Base-by-base conservation (phyloP, 176 grass and related monocot genomes). In the Oryza brachyantha region DNA sequence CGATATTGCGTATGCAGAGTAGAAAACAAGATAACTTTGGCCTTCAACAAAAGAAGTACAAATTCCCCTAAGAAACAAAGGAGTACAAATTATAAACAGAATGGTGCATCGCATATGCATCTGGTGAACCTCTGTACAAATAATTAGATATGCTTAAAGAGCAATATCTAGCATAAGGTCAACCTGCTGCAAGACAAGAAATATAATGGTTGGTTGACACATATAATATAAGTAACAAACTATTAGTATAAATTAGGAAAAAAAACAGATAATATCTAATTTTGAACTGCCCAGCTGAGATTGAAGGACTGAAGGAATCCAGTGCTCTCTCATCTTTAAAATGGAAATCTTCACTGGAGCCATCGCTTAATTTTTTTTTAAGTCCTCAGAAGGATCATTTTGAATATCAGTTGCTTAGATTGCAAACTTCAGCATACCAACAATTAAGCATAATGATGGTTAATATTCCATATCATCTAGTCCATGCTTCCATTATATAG, bases 341-440 rank as follows among this genome's bases (percentile, higher is more conserved):
- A 24, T 39, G 8, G 14, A 66, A 43, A 61, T 88, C 52, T 74
- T 52, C 7, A 79, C 39, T 79, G 75, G 27, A 48, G 17, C 45
- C 68, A 61, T 79, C 59, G 37, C 26, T 64, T 83, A 55, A 43
- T 22, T 13, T 72, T 43, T 65, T 73, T 68, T 59, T n/a, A n/a
- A n/a, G 24, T 48, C 16, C 61, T 24, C 46, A 17, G 29, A 32
- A 31, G 25, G 13, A 21, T 61, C 67, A 3, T 72, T 79, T 45
- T 79, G n/a, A 22, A 61, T 83, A 68, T n/a, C 11, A 73, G 17
- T 88, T 79, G 75, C 75, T 84, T 79, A 41, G 40, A 84, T n/a
- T 25, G 17, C 69, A 84, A 88, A 75, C 19, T 64, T 74, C 39
- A 79, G 52, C 32, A 39, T 52, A 60, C 26, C 16, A 75, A 45